Percentiles rank a stretch among this genome's conserved stretches.
Conservation (phyloP, 192 early-diverging fungal genomes). For the Pecoramyces ruminantium region DNA sequence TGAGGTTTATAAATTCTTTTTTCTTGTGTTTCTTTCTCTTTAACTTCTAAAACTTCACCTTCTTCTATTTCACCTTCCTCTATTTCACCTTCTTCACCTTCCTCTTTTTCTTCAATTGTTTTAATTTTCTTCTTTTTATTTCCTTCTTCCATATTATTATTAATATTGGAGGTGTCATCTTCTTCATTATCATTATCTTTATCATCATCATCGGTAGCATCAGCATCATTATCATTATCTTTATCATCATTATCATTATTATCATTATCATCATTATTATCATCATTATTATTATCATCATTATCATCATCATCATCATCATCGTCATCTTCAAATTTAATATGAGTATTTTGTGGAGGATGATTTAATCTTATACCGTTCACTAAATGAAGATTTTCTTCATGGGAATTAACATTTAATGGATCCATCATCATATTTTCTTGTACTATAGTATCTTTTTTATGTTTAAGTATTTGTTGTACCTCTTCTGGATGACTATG, state of each 20-base stretch:
- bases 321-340: background rate
- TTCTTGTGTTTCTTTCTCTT: too few relatives aligned
- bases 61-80: background rate
- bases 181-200: too few relatives aligned
- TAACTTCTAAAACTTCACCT: too few relatives aligned
- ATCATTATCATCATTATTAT: too few relatives aligned
- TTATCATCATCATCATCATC: background rate
- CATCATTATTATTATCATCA: too few relatives aligned
- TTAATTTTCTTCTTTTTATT: too few relatives aligned
- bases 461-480: background rate
- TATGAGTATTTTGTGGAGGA: background rate
- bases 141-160: background rate
- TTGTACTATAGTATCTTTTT: background rate
- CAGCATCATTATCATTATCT: background rate
- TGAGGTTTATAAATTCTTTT: too few relatives aligned
- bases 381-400: background rate
- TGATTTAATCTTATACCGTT: background rate
- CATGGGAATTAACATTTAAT: background rate
- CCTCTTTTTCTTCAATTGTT: too few relatives aligned
- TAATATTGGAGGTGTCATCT: too few relatives aligned
- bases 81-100: background rate
- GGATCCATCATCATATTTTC: background rate
- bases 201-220: background rate
- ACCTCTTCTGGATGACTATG: background rate
- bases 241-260: too few relatives aligned